Conservation (phyloP, 306 rosid genomes). For the Glycine latifolia region DNA sequence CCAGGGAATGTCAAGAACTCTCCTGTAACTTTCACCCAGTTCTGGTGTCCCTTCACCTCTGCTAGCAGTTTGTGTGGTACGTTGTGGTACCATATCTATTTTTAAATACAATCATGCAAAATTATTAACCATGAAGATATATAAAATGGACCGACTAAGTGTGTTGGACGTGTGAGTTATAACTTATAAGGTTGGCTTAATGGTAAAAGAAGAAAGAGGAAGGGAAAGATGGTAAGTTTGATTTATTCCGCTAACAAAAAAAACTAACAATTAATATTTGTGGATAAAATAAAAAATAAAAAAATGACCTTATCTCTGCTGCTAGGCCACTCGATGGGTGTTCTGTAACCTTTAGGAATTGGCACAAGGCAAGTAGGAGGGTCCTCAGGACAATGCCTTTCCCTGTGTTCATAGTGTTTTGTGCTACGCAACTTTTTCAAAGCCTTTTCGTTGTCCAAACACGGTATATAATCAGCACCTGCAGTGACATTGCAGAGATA, state of each 20-base stretch:
- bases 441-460: conserved; percentile 89
- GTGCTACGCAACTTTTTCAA: conserved; percentile 57
- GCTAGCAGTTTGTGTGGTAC: conserved; percentile 81
- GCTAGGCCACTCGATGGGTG: conserved; percentile 67
- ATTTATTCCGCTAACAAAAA: no score
- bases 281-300: no score
- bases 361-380: conserved; percentile 87
- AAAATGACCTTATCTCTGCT: conserved; percentile 84
- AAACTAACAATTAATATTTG: no score
- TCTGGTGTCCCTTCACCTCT: conserved; percentile 94
- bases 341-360: conserved; percentile 68
- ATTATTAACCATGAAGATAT: no score
- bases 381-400: conserved; percentile 86
- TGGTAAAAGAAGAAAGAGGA: no score
- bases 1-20: conserved; percentile 93
- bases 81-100: conserved; percentile 79
- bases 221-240: no score
- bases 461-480: conserved; percentile 82
- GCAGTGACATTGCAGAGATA: conserved; percentile 72
- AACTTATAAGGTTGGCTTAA: no score
- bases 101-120: no score
- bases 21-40: conserved; percentile 91
- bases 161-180: no score
- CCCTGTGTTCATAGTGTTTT: conserved; percentile 82
- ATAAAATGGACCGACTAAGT: no score